phyloP scores from a whole-genome alignment of 805 yeast species.

The Pichia pseudocactophila region DNA sequence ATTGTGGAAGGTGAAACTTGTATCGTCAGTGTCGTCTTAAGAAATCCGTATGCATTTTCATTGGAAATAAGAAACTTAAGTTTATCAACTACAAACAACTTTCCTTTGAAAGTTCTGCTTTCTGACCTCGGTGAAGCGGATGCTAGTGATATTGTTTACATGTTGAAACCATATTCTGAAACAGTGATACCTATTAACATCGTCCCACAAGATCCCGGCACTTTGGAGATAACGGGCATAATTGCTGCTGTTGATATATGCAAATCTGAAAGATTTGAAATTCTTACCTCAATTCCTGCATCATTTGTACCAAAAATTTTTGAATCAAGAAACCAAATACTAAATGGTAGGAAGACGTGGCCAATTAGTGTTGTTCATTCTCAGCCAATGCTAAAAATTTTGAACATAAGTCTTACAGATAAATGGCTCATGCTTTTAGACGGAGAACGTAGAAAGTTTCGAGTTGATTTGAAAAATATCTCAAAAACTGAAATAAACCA shows the following conservation, averaged over 20 bases:
- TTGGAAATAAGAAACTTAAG: constrained; percentile 46
- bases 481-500: constrained; percentile 49
- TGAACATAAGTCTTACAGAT: constrained; percentile 45
- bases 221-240: constrained; percentile 42
- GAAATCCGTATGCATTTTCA: constrained; percentile 76
- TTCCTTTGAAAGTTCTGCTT: constrained; percentile 16
- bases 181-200: constrained; percentile 35
- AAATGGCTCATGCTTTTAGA: constrained; percentile 71
- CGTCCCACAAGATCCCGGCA: constrained; percentile 42
- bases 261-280: constrained; percentile 32
- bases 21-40: constrained; percentile 48
- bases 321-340: not conserved
- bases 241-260: constrained; percentile 44
- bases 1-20: constrained; percentile 57
- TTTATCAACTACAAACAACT: constrained; percentile 25
- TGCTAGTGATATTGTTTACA: constrained; percentile 12
- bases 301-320: constrained; percentile 9
- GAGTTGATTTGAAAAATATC: constrained; percentile 46
- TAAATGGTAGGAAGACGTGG: constrained; percentile 23
- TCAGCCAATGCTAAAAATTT: constrained; percentile 55
- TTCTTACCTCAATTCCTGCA: not conserved
- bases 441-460: constrained; percentile 54
- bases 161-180: constrained; percentile 31
- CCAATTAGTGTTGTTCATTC: constrained; percentile 23
- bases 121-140: not conserved